A percentile compares a stretch with the other conserved stretches of the same genome.
Evolutionary conservation across 768 basidiomycete species (phyloP).

Genomic region (Russula compacta): DNA sequence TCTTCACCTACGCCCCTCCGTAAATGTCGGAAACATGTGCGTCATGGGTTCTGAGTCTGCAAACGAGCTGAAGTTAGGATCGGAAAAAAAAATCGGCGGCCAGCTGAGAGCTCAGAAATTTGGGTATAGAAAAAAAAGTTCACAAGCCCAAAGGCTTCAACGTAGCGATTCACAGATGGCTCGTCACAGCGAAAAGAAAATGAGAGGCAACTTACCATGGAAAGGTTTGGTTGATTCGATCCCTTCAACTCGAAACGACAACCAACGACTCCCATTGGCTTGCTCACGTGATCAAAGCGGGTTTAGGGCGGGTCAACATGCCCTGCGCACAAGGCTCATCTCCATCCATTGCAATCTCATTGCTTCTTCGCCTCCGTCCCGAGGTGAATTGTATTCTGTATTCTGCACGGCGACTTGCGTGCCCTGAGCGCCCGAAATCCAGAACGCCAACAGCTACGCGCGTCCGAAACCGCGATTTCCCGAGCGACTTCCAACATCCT

Average conservation of each 20-base stretch:
- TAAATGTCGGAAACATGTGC: not conserved
- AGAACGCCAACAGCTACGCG: not conserved
- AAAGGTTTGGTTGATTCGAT: no score
- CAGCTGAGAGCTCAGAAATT: conserved; percentile 63
- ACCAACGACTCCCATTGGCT: not conserved
- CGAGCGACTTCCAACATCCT: not conserved
- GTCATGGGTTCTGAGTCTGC: not conserved
- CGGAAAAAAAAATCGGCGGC: not conserved
- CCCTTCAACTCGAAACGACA: not conserved
- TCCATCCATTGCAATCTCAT: not conserved
- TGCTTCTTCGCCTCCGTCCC: no score
- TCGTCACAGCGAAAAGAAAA: conserved; percentile 44
- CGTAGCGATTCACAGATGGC: conserved; percentile 75
- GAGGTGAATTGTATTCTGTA: no score
- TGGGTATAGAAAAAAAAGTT: conserved; percentile 70
- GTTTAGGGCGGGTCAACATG: conserved; percentile 1
- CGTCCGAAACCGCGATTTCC: not conserved
- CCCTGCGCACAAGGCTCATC: no score
- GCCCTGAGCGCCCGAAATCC: not conserved
- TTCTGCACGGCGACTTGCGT: not conserved
- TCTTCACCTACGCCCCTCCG: not conserved
- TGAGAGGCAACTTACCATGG: not conserved
- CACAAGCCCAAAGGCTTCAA: conserved; percentile 65
- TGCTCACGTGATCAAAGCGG: not conserved
- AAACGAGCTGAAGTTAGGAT: not conserved